phyloP scores from a whole-genome alignment of 768 basidiomycete species.

The Boletus vermiculosoides region DNA sequence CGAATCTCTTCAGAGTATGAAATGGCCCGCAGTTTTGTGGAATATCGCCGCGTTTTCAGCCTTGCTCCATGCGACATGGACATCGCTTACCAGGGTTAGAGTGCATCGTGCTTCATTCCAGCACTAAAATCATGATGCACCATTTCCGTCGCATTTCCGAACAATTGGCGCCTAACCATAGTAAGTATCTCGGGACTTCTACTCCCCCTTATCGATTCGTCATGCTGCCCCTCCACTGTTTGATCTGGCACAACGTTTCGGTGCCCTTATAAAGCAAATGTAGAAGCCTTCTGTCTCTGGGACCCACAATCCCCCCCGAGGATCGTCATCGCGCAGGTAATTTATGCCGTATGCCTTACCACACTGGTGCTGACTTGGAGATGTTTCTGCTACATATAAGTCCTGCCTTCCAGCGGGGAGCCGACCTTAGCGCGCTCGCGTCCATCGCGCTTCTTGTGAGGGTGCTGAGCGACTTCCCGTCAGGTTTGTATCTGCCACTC shows the following conservation, averaged over 20 bases:
- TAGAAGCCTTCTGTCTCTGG: constrained; percentile 22
- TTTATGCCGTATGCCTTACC: constrained; percentile 22
- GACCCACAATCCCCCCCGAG: constrained; percentile 34
- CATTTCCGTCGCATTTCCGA: constrained; percentile 29
- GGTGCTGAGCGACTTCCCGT: constrained; percentile 57
- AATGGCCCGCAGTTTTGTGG: constrained; percentile 5
- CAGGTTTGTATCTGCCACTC: constrained; percentile 38
- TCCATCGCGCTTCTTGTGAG: constrained; percentile 75
- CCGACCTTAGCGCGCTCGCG: constrained; percentile 54
- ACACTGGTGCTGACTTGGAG: constrained; percentile 10
- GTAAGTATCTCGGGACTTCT: constrained; percentile 25
- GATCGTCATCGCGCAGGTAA: constrained; percentile 32
- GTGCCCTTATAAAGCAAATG: constrained; percentile 33
- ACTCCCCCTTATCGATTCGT: constrained; percentile 33
- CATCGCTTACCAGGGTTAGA: constrained; percentile 7
- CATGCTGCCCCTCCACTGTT: constrained; percentile 16
- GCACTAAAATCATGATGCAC: constrained; percentile 15
- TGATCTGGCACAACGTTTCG: constrained; percentile 23
- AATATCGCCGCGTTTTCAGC: constrained; percentile 12
- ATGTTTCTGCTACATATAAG: constrained; percentile 17
- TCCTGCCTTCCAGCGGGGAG: constrained; percentile 42
- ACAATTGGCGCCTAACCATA: constrained; percentile 16
- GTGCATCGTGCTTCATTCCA: constrained; percentile 17
- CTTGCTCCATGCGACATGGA: constrained; percentile 9
- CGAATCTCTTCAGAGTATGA: constrained; percentile 11